Conservation (phyloP, 108 stramenopile species). For the Stephanodiscus minutulus region DNA sequence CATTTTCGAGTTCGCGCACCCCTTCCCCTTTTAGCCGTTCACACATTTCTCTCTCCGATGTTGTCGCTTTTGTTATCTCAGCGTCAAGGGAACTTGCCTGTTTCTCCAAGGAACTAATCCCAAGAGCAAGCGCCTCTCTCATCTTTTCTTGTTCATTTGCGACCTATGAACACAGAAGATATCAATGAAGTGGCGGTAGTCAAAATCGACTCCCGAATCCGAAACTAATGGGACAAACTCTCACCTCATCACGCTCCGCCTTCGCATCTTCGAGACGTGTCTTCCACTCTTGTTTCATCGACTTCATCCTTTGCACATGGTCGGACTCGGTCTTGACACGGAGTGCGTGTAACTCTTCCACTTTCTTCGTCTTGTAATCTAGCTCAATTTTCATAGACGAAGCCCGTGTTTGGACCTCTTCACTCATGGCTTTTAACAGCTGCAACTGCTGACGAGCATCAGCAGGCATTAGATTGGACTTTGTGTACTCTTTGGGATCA, state of each 20-base stretch:
- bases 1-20: slow-evolving; percentile 25
- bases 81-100: slow-evolving; percentile 10
- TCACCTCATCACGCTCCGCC: slow-evolving; percentile 29
- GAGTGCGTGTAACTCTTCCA: slow-evolving; percentile 25
- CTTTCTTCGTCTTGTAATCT: slow-evolving; percentile 11
- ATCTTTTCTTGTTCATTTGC: slow-evolving; percentile 12
- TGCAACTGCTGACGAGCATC: slow-evolving; percentile 21
- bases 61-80: slow-evolving; percentile 7
- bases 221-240: neutral
- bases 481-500: slow-evolving; percentile 4
- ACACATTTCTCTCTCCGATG: slow-evolving; percentile 16
- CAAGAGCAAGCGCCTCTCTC: slow-evolving; percentile 6
- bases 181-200: neutral
- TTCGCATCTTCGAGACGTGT: slow-evolving; percentile 5
- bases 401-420: slow-evolving; percentile 26
- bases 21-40: slow-evolving; percentile 27
- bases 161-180: neutral
- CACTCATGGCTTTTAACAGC: slow-evolving; percentile 25
- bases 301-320: slow-evolving; percentile 30
- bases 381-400: slow-evolving; percentile 18
- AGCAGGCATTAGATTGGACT: slow-evolving; percentile 1
- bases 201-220: neutral
- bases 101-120: slow-evolving; percentile 18
- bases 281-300: slow-evolving; percentile 26
- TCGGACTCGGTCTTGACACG: slow-evolving; percentile 26